Conservation (phyloP, 164 flowering plant species). For the Macadamia integrifolia region DNA sequence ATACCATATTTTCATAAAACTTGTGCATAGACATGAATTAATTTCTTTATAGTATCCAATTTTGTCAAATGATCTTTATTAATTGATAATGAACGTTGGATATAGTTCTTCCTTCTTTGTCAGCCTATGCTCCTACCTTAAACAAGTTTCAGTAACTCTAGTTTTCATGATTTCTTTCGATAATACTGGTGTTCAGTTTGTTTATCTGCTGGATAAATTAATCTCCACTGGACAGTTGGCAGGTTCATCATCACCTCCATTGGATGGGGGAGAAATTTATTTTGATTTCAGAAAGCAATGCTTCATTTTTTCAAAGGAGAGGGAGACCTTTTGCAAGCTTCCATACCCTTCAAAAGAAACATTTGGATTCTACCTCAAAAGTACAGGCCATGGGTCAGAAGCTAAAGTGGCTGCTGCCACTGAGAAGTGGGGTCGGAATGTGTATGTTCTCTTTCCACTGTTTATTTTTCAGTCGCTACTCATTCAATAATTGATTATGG, state of each 20-base stretch:
- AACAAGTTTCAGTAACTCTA: too few species aligned
- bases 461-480: too few species aligned
- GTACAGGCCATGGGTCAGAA: slow-evolving; percentile 86
- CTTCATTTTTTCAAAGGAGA: slow-evolving; percentile 73
- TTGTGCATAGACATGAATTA: too few species aligned
- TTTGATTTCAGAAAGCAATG: slow-evolving; percentile 95
- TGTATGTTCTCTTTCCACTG: slow-evolving; percentile 39
- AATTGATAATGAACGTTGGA: too few species aligned
- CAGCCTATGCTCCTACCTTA: too few species aligned
- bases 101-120: too few species aligned
- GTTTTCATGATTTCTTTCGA: too few species aligned
- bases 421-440: slow-evolving; percentile 97
- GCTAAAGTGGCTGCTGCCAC: slow-evolving; percentile 70
- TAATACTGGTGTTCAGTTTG: too few species aligned
- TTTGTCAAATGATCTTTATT: too few species aligned
- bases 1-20: too few species aligned
- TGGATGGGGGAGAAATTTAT: slow-evolving; percentile 65
- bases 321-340: slow-evolving; percentile 74
- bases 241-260: slow-evolving; percentile 42
- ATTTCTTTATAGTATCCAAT: too few species aligned
- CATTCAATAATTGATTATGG: too few species aligned
- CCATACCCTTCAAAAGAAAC: slow-evolving; percentile 86
- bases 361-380: slow-evolving; percentile 71
- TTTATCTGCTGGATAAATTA: neutral
- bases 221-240: slow-evolving; percentile 28